A percentile compares a stretch with the other conserved stretches of the same genome.
These are phyloP conservation scores for Knoxdaviesia proteae DNA, from an alignment of 2,329 filamentous ascomycete genomes.

Conservation along the genomic window DNA sequence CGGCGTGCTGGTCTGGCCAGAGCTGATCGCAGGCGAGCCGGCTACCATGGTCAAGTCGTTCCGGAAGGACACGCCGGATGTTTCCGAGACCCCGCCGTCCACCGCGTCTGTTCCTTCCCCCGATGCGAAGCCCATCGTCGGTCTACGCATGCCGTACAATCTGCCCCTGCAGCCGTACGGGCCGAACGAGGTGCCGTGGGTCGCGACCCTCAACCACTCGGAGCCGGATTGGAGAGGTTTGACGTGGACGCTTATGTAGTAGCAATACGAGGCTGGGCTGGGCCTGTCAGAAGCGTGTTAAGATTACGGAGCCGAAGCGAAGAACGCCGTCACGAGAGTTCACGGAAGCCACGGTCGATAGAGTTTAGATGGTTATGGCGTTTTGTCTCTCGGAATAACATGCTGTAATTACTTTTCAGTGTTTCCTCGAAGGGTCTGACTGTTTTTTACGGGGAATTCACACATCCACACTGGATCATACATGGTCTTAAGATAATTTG, in stretches of 20 bases:
- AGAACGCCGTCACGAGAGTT: too few species aligned
- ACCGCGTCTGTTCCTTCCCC: constrained; percentile 5
- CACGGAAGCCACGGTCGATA: too few species aligned
- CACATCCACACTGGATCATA: too few species aligned
- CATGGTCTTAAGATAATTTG: too few species aligned
- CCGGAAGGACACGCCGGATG: constrained; percentile 30
- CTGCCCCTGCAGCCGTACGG: constrained; percentile 50
- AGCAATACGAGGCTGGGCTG: too few species aligned
- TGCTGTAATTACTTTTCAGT: too few species aligned
- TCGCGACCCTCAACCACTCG: constrained; percentile 35
- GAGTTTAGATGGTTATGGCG: too few species aligned
- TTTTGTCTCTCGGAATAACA: too few species aligned
- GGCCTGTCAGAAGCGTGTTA: too few species aligned
- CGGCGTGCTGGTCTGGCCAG: constrained; percentile 68
- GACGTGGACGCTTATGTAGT: constrained; percentile 11
- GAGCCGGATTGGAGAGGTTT: constrained; percentile 40
- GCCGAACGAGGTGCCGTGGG: constrained; percentile 52
- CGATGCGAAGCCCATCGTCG: constrained; percentile 26
- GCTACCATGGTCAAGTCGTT: constrained; percentile 50
- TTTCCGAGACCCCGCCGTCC: constrained; percentile 4
- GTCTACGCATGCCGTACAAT: constrained; percentile 65
- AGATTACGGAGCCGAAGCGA: too few species aligned
- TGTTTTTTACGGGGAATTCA: too few species aligned
- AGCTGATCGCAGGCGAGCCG: constrained; percentile 20
- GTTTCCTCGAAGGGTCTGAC: too few species aligned